A percentile compares a stretch with the other conserved stretches of the same genome.
Evolutionary conservation across 2,329 filamentous ascomycete species (phyloP).

Genomic region (Nemania diffusa): DNA sequence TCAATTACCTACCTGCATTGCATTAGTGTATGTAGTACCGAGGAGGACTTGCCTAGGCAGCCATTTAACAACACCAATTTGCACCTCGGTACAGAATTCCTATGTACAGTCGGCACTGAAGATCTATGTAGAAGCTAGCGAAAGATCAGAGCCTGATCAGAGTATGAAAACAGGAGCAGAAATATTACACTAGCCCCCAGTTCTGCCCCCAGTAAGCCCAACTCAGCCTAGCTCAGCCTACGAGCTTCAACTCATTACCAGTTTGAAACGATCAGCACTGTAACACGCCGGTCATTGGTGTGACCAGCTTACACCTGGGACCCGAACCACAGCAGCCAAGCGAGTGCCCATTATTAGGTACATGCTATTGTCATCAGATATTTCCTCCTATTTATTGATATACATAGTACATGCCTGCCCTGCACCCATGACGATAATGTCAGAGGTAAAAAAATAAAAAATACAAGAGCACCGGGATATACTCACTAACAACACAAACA

Average conservation of each 20-base stretch:
- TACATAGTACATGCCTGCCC: too few species aligned
- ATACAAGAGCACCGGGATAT: not conserved
- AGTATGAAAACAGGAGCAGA: not conserved
- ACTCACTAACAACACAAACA: not conserved
- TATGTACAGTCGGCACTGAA: not conserved
- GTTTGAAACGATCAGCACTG: slow-evolving; percentile 28
- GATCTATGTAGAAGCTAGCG: not conserved
- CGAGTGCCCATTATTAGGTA: slow-evolving; percentile 10
- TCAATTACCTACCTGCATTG: too few species aligned
- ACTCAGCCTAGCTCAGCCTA: not conserved
- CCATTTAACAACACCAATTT: slow-evolving; percentile 1
- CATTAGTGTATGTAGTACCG: not conserved
- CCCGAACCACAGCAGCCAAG: slow-evolving; percentile 13
- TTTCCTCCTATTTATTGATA: slow-evolving; percentile 26
- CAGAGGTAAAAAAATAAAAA: too few species aligned
- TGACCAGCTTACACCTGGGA: not conserved
- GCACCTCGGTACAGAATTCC: not conserved
- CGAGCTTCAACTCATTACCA: slow-evolving; percentile 1
- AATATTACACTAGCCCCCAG: not conserved
- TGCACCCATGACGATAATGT: too few species aligned
- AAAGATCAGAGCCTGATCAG: not conserved
- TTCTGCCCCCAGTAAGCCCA: not conserved
- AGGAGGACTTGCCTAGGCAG: too few species aligned
- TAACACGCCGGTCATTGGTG: slow-evolving; percentile 10
- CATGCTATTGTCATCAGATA: not conserved